These are phyloP conservation scores for Coniella lustricola DNA, from an alignment of 2,329 filamentous ascomycete species.

Conservation along the genomic window DNA sequence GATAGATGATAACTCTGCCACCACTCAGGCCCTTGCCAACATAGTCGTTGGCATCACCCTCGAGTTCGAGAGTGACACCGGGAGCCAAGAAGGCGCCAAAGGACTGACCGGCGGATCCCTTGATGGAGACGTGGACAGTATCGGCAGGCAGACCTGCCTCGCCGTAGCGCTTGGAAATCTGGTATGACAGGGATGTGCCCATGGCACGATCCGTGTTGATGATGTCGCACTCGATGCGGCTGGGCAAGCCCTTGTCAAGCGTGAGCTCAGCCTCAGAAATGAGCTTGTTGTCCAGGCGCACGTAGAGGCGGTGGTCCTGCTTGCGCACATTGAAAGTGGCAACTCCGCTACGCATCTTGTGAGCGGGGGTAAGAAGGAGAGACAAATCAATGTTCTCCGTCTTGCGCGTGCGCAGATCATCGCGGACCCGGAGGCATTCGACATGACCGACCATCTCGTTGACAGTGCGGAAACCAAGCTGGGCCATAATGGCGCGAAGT, in stretches of 20 bases:
- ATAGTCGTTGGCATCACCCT: slow-evolving; percentile 95
- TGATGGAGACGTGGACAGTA: slow-evolving; percentile 93
- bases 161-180: slow-evolving; percentile 87
- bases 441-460: slow-evolving; percentile 97
- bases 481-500: slow-evolving; percentile 93
- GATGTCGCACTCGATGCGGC: slow-evolving; percentile 89
- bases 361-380: slow-evolving; percentile 88
- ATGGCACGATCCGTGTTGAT: slow-evolving; percentile 94
- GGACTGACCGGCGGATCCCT: slow-evolving; percentile 92
- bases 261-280: slow-evolving; percentile 93
- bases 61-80: slow-evolving; percentile 88
- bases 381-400: slow-evolving; percentile 90
- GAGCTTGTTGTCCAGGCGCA: slow-evolving; percentile 92
- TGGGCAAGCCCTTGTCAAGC: slow-evolving; percentile 87
- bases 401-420: slow-evolving; percentile 82
- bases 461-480: slow-evolving; percentile 86
- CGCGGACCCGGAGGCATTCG: slow-evolving; percentile 76
- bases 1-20: slow-evolving; percentile 88
- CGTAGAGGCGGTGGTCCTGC: slow-evolving; percentile 90
- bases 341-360: slow-evolving; percentile 87
- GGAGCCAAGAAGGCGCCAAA: slow-evolving; percentile 92
- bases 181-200: slow-evolving; percentile 90
- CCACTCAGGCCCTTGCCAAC: slow-evolving; percentile 94
- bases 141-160: slow-evolving; percentile 84
- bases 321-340: slow-evolving; percentile 97